These are phyloP conservation scores for Rhizopus microsporus DNA, from an alignment of 371 early-diverging fungal species.

Conservation along the genomic window DNA sequence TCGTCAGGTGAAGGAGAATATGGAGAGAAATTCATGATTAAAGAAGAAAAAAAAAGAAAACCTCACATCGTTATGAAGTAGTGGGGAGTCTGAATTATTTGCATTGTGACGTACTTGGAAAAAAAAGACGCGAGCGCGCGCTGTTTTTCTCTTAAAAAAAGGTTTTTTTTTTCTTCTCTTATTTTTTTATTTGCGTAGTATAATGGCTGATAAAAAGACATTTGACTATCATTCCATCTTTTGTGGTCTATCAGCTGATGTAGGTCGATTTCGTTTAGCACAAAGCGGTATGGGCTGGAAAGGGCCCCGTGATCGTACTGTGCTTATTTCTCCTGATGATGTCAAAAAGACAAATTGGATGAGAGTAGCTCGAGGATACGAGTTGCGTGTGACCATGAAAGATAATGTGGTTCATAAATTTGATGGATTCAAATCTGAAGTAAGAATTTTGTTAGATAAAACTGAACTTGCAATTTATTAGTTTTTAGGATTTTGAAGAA, in stretches of 20 bases:
- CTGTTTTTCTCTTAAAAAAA: not conserved
- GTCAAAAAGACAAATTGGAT: constrained; percentile 73
- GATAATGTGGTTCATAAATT: constrained; percentile 79
- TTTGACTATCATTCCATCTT: constrained; percentile 50
- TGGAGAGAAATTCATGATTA: constrained; percentile 48
- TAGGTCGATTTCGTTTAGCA: constrained; percentile 74
- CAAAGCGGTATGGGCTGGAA: constrained; percentile 86
- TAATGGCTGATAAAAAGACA: constrained; percentile 41
- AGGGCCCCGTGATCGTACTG: constrained; percentile 56
- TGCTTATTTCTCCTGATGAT: constrained; percentile 69
- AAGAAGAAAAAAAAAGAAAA: not conserved
- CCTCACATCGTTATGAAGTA: no score
- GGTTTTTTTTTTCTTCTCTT: not conserved
- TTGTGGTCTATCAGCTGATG: constrained; percentile 46
- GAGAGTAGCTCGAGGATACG: constrained; percentile 84
- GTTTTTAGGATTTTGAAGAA: constrained; percentile 73
- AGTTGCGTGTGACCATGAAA: constrained; percentile 73
- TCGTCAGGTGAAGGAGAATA: constrained; percentile 59
- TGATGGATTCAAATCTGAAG: constrained; percentile 87
- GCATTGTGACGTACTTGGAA: not conserved
- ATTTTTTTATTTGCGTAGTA: not conserved
- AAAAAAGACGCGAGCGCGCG: not conserved
- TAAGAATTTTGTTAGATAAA: constrained; percentile 24
- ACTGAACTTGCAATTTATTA: not conserved
- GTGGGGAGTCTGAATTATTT: no score